Base-by-base conservation (phyloP, 495 filamentous ascomycete genomes). In the Penicillium canescens region DNA sequence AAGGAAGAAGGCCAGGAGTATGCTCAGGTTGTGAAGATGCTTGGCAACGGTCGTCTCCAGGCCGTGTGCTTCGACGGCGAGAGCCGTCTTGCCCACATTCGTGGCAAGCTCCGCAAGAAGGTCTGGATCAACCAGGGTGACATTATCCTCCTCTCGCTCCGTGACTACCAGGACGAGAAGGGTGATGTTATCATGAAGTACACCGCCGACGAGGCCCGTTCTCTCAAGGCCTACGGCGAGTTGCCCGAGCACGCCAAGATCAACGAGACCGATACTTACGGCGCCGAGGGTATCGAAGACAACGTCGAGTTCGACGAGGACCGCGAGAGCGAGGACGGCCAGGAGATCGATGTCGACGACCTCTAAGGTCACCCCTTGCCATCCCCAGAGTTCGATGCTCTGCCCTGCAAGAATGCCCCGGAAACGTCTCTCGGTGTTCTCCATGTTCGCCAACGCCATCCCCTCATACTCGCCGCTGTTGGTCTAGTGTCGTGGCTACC, bases 1-100 rank as follows among this genome's bases (percentile, higher is more conserved):
- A 97, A 97, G 76, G 94, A 98, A 72, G 94, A 98, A 63, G 94
- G 94, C 57, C 94, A 98, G 82, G 94, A 98, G 79, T 98, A 98
- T 70, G 94, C 94, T 24, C 94, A 98, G 79, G 94, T 97, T 66
- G 78, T 96, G 58, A 96, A 97, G 82, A 98, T 98, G 94, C 82
- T 97, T 42, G 94, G 94, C 47, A 98, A 98, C 82, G 94, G 94
- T 62, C 90, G 94, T 54, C 84, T 98, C 36, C 93, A 98, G 78
- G 93, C 93, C 28, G 81, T 93, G 54, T 98, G 94, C 83, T 98
- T 98, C 77, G 94, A 98, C 69, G 93, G 94, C 68, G 85, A 88
- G 65, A 77, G 76, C 68, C 76, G 76, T 57, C 72, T 79, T 23
- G 76, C 74, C 48, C 74, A 79, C 65, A 79, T 79, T 46, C 76